Evolutionary conservation across 106 monocot species (phyloP).

Genomic region (Dactylorhiza incarnata): DNA sequence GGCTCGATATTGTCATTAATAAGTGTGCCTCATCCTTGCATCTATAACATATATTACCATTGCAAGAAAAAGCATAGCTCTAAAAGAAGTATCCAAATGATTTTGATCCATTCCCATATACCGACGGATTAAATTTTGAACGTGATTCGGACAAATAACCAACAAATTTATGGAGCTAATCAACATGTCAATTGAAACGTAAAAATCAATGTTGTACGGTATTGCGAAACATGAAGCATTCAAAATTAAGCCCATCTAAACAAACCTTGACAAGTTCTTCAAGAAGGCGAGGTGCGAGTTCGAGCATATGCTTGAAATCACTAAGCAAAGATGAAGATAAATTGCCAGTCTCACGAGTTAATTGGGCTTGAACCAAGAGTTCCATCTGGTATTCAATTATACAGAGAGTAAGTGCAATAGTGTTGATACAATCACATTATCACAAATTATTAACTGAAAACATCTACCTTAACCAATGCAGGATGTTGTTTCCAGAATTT

Average conservation of each 20-base stretch:
- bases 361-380: constrained; percentile 68
- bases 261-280: constrained; percentile 74
- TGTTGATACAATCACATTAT: neutral
- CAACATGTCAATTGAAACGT: neutral
- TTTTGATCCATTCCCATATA: neutral
- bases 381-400: constrained; percentile 46
- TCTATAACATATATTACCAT: neutral
- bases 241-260: neutral
- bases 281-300: constrained; percentile 82
- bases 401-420: neutral
- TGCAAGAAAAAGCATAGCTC: neutral
- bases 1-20: no score
- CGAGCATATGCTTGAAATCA: constrained; percentile 76
- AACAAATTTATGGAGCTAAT: neutral
- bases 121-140: neutral
- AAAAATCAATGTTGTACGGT: neutral
- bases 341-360: constrained; percentile 45
- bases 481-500: constrained; percentile 98
- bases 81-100: neutral
- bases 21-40: no score
- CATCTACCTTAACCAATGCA: constrained; percentile 69
- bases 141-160: neutral
- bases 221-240: neutral
- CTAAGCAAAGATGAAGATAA: constrained; percentile 43
- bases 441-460: constrained; percentile 3